Conservation (phyloP, 441 rosid genomes). For the Erodium moschatum region DNA sequence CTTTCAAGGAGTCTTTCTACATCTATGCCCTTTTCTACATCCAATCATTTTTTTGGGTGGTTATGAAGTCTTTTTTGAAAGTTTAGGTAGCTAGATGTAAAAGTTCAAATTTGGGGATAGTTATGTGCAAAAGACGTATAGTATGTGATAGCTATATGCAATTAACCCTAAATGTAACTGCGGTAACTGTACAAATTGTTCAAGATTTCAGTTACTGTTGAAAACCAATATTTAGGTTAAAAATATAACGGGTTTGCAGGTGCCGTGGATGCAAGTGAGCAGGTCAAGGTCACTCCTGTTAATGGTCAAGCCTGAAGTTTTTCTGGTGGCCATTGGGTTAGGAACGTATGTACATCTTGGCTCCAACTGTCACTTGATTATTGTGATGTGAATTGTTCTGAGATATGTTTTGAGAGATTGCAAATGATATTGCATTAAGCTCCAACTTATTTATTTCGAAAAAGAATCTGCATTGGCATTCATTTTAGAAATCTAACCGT, state of each 20-base stretch:
- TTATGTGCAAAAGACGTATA: too few species aligned
- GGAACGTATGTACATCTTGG: constrained; percentile 51
- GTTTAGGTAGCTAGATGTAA: too few species aligned
- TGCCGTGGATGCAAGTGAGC: constrained; percentile 95
- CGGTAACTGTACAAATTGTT: too few species aligned
- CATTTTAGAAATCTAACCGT: background rate
- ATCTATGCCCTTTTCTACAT: too few species aligned
- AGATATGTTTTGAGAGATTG: background rate
- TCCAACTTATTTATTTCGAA: background rate
- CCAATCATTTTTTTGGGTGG: too few species aligned
- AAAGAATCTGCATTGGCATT: background rate
- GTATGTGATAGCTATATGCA: too few species aligned
- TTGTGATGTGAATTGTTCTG: background rate
- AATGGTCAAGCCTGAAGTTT: constrained; percentile 61
- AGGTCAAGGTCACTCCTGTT: constrained; percentile 75
- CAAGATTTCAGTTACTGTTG: background rate
- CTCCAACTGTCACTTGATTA: background rate
- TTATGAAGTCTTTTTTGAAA: too few species aligned
- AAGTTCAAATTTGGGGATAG: too few species aligned
- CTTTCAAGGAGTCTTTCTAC: too few species aligned
- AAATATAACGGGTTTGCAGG: constrained; percentile 39
- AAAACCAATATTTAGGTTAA: constrained; percentile 9
- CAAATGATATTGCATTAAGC: background rate
- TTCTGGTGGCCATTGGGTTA: constrained; percentile 67
- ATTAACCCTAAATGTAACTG: too few species aligned